Conservation (phyloP, 202 grass and related monocot genomes). For the Digitaria exilis region DNA sequence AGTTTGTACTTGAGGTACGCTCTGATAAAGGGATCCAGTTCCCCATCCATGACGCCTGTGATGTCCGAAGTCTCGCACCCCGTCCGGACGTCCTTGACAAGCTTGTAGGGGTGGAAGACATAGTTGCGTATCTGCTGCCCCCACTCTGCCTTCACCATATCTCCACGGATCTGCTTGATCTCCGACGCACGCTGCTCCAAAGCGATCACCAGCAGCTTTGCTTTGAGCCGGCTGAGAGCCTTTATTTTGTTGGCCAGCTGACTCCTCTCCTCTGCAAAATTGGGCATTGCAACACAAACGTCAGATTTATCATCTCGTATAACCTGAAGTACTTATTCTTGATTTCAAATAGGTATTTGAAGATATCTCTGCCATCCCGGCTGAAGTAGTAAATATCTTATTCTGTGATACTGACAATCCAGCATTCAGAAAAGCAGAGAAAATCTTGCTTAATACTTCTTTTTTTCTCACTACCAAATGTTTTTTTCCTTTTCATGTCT, state of each 20-base stretch:
- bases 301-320: slow-evolving; percentile 14
- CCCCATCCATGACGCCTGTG: slow-evolving; percentile 78
- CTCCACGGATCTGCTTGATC: slow-evolving; percentile 91
- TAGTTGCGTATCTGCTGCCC: slow-evolving; percentile 98
- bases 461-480: background rate
- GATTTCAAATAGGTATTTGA: background rate
- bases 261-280: slow-evolving; percentile 79
- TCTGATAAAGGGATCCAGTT: slow-evolving; percentile 79
- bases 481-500: background rate
- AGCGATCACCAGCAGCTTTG: slow-evolving; percentile 85
- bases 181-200: slow-evolving; percentile 87
- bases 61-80: slow-evolving; percentile 73
- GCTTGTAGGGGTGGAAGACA: slow-evolving; percentile 96
- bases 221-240: slow-evolving; percentile 84
- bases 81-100: slow-evolving; percentile 88
- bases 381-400: background rate
- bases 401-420: background rate
- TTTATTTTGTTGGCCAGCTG: slow-evolving; percentile 93
- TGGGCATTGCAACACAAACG: slow-evolving; percentile 18
- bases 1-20: slow-evolving; percentile 77
- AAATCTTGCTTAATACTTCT: background rate
- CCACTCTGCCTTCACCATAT: slow-evolving; percentile 95
- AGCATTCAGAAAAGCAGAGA: background rate
- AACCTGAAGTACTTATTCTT: background rate
- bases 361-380: background rate